Evolutionary conservation across 768 basidiomycete genomes (phyloP).

Genomic region (Russula abietina): DNA sequence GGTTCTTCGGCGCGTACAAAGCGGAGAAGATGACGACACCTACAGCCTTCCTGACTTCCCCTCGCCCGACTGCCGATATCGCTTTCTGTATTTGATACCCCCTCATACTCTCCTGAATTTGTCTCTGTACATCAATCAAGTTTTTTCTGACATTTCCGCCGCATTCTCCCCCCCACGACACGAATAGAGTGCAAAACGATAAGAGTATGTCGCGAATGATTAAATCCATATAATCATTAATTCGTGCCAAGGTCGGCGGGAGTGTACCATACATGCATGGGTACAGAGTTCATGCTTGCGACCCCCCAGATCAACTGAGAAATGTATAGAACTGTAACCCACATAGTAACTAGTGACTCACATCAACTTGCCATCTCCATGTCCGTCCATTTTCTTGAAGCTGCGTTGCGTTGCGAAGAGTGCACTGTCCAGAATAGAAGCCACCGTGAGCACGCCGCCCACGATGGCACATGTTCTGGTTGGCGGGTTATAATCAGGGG

Average conservation of each 20-base stretch:
- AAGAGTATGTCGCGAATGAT: not conserved
- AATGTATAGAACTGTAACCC: not conserved
- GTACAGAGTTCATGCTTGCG: conserved; percentile 8
- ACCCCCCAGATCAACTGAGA: not conserved
- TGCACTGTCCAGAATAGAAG: conserved; percentile 78
- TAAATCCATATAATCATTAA: not conserved
- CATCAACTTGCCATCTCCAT: conserved; percentile 25
- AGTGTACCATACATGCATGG: conserved; percentile 14
- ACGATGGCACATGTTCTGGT: conserved; percentile 92
- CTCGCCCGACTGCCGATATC: not conserved
- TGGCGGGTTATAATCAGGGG: not conserved
- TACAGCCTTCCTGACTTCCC: not conserved
- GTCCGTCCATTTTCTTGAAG: conserved; percentile 50
- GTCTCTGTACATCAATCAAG: not conserved
- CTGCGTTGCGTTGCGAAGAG: conserved; percentile 77
- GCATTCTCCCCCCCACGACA: not conserved
- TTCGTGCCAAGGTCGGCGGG: not conserved
- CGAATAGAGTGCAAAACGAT: not conserved
- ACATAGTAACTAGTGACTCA: conserved; percentile 5
- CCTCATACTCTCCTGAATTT: not conserved
- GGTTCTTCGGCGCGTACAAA: conserved; percentile 5
- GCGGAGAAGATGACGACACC: conserved; percentile 14
- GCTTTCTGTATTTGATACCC: conserved; percentile 8
- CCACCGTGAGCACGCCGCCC: conserved; percentile 94
- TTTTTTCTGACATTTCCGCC: not conserved